A percentile compares a stretch with the other conserved stretches of the same genome.
phyloP scores from a whole-genome alignment of 768 basidiomycete genomes.

The Tephrocybe sp. region DNA sequence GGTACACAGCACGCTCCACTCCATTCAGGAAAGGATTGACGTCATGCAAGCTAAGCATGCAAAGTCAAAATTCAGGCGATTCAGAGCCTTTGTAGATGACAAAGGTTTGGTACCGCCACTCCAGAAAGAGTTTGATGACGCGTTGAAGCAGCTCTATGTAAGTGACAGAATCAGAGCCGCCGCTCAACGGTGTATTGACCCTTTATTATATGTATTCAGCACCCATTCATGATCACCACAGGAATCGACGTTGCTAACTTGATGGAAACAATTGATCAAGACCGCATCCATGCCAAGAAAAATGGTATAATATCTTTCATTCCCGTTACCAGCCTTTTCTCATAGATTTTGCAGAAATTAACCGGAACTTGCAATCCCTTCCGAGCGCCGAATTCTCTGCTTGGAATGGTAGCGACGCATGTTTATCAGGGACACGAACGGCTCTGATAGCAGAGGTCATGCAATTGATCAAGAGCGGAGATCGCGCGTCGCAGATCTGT shows the following conservation, averaged over 20 bases:
- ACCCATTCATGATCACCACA: background rate
- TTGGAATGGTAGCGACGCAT: slow-evolving; percentile 7
- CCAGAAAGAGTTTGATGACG: background rate
- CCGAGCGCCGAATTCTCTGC: slow-evolving; percentile 15
- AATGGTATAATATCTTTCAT: background rate
- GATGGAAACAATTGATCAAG: background rate
- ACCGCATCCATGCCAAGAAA: background rate
- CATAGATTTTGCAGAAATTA: background rate
- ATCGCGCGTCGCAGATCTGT: slow-evolving; percentile 12
- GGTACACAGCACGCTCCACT: background rate
- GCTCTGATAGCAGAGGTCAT: slow-evolving; percentile 8
- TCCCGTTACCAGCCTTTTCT: background rate
- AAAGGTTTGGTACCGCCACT: background rate
- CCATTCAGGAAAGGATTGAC: background rate
- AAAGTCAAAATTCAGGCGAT: background rate
- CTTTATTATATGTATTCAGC: background rate
- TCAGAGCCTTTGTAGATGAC: background rate
- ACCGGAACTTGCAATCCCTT: background rate
- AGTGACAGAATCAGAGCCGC: background rate
- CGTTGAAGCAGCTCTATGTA: background rate
- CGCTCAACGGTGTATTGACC: background rate
- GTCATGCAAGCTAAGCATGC: background rate
- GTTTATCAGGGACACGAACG: slow-evolving; percentile 12
- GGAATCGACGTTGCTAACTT: slow-evolving; percentile 6
- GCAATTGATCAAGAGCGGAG: slow-evolving; percentile 12